Evolutionary conservation across 2,329 filamentous ascomycete genomes (phyloP).

Genomic region (Calonectria naviculata): DNA sequence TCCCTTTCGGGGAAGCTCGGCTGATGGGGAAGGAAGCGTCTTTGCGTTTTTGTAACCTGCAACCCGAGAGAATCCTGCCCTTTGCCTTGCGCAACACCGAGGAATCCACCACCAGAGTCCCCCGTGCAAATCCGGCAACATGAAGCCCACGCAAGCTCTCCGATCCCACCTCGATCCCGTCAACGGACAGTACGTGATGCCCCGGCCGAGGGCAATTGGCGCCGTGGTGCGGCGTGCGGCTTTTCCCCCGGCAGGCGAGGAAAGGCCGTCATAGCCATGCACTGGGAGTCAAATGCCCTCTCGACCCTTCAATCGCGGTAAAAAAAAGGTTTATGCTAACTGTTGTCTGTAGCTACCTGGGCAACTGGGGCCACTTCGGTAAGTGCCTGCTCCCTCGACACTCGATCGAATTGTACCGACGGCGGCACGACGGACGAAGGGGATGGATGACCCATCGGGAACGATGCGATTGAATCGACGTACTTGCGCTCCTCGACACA

Average conservation of each 20-base stretch:
- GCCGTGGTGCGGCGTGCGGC: conserved; percentile 40
- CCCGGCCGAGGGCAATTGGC: conserved; percentile 31
- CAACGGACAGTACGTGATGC: conserved; percentile 50
- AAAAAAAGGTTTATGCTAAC: conserved; percentile 37
- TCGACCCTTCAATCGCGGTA: conserved; percentile 17
- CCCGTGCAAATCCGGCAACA: conserved; percentile 43
- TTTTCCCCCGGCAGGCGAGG: conserved; percentile 39
- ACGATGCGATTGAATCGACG: conserved; percentile 30
- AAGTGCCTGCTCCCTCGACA: conserved; percentile 53
- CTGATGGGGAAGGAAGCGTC: conserved; percentile 38
- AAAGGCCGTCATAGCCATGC: conserved; percentile 16
- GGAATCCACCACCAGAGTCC: conserved; percentile 36
- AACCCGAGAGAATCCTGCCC: conserved; percentile 43
- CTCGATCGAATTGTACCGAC: conserved; percentile 33
- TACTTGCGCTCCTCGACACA: neutral
- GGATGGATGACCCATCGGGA: conserved; percentile 28
- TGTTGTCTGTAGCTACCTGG: conserved; percentile 69
- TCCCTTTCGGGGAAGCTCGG: conserved; percentile 48
- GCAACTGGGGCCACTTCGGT: conserved; percentile 81
- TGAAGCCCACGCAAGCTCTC: conserved; percentile 56
- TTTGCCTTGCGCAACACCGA: conserved; percentile 41
- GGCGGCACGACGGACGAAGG: conserved; percentile 35
- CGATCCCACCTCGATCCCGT: conserved; percentile 46
- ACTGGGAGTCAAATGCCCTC: conserved; percentile 23
- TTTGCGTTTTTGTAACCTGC: conserved; percentile 38